Evolutionary conservation across 73 alveolate species (phyloP).

Genomic region (Paramecium pentaurelia): DNA sequence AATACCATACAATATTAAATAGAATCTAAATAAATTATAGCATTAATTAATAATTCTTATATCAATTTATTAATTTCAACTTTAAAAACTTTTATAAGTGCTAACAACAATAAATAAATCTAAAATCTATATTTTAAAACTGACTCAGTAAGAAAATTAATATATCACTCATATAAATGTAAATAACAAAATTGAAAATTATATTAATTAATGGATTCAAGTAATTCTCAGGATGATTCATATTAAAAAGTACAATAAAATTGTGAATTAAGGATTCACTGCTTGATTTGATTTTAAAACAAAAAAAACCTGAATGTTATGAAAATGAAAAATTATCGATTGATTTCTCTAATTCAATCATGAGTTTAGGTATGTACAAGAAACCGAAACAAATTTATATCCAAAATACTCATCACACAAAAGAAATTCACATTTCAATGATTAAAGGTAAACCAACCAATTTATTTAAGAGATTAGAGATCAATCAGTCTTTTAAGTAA

Average conservation of each 20-base stretch:
- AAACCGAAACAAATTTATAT: background rate
- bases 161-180: background rate
- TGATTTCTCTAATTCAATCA: background rate
- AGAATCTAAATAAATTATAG: background rate
- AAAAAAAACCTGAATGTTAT: background rate
- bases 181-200: background rate
- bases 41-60: background rate
- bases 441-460: background rate
- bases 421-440: background rate
- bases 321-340: background rate
- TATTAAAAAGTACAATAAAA: background rate
- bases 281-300: background rate
- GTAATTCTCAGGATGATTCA: background rate
- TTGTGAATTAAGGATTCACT: background rate
- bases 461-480: background rate
- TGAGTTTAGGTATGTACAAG: background rate
- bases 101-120: background rate
- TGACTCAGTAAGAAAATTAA: background rate
- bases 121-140: background rate
- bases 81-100: background rate
- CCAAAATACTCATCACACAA: background rate
- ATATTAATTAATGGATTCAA: constrained; percentile 14
- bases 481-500: background rate
- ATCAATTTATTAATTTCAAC: background rate
- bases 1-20: background rate